A percentile compares a stretch with the other conserved stretches of the same genome.
Evolutionary conservation across 1,284 basidiomycete genomes (phyloP).

Genomic region (Peniophora sp.): DNA sequence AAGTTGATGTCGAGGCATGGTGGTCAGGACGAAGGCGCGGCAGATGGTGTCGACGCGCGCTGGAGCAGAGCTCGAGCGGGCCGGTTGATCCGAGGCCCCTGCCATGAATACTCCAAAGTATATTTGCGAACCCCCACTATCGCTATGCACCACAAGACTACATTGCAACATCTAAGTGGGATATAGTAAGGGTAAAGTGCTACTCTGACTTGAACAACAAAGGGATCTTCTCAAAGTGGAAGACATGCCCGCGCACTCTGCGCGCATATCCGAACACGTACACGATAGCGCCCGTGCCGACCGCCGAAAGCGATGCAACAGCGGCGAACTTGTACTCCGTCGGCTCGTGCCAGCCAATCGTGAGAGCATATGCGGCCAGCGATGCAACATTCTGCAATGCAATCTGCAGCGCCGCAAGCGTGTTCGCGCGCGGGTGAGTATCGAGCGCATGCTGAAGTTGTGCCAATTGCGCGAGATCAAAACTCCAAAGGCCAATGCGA

Average conservation of each 20-base stretch:
- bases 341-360: constrained; percentile 19
- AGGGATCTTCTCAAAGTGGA: neutral
- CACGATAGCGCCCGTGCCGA: constrained; percentile 16
- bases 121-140: no score
- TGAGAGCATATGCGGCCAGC: constrained; percentile 16
- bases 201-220: no score
- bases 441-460: constrained; percentile 35
- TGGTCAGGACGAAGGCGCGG: no score
- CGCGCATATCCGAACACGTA: constrained; percentile 12
- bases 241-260: constrained; percentile 3
- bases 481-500: constrained; percentile 42
- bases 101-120: no score
- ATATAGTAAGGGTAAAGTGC: no score
- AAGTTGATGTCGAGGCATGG: no score
- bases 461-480: constrained; percentile 42
- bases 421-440: constrained; percentile 33
- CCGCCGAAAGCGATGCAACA: constrained; percentile 18
- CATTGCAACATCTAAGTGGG: no score
- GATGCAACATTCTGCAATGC: constrained; percentile 18
- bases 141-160: no score
- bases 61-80: no score
- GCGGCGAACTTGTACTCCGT: constrained; percentile 23
- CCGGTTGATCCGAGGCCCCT: no score
- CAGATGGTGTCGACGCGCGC: no score
- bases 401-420: constrained; percentile 22